Conservation (phyloP, 2,329 filamentous ascomycete species). For the Cladosporium cucumerinum region DNA sequence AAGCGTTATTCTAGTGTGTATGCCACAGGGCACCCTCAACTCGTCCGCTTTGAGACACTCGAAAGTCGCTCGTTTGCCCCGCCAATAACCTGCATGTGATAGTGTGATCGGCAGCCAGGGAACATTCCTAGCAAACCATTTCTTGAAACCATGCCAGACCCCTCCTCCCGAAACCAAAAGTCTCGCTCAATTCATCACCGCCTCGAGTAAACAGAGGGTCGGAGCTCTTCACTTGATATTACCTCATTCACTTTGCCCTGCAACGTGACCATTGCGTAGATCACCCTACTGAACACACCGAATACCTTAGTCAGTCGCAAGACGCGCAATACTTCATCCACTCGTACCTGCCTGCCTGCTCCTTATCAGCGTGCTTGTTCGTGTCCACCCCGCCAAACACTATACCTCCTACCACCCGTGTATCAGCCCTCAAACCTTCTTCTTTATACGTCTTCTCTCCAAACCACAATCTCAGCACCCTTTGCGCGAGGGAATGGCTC, state of each 20-base stretch:
- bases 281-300: neutral
- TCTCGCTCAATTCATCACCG: neutral
- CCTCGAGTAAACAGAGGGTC: slow-evolving; percentile 6
- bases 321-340: slow-evolving; percentile 1
- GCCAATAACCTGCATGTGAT: neutral
- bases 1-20: neutral
- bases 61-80: neutral
- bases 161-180: neutral
- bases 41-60: neutral
- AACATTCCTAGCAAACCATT: slow-evolving; percentile 11
- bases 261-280: neutral
- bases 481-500: slow-evolving; percentile 41
- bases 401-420: neutral
- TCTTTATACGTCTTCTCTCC: neutral
- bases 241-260: neutral
- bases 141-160: slow-evolving; percentile 7
- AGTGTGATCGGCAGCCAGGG: slow-evolving; percentile 8
- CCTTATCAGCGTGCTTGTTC: slow-evolving; percentile 1
- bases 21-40: neutral
- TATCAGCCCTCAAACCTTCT: neutral
- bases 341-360: neutral
- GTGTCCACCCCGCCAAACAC: neutral
- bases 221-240: neutral
- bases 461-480: neutral
- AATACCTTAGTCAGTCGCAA: slow-evolving; percentile 4